phyloP scores from a whole-genome alignment of 768 basidiomycete species.

The Rhizopogon vinicolor region DNA sequence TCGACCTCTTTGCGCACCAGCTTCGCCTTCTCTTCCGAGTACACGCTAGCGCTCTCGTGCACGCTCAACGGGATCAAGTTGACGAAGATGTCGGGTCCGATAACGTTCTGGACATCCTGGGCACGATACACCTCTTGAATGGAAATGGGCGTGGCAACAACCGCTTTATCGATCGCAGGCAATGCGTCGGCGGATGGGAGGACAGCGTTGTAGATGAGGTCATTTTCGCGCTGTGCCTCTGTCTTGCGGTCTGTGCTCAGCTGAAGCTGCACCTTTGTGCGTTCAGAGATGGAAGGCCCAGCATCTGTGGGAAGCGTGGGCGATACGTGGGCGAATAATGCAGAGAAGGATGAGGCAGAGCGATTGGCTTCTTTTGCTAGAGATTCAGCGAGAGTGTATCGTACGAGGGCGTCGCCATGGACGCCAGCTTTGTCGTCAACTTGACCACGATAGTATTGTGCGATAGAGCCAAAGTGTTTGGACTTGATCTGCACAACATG shows the following conservation, averaged over 20 bases:
- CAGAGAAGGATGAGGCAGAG: constrained; percentile 60
- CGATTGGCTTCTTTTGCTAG: constrained; percentile 82
- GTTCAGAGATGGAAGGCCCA: constrained; percentile 70
- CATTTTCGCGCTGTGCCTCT: constrained; percentile 86
- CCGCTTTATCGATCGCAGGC: constrained; percentile 75
- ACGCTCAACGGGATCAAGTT: constrained; percentile 88
- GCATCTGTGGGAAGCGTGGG: constrained; percentile 88
- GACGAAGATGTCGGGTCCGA: constrained; percentile 88
- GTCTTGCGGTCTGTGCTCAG: constrained; percentile 70
- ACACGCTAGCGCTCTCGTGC: constrained; percentile 93
- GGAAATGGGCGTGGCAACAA: constrained; percentile 77
- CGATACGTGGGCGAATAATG: constrained; percentile 68
- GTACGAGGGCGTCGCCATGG: constrained; percentile 82
- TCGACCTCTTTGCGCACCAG: constrained; percentile 86
- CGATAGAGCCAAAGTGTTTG: constrained; percentile 81
- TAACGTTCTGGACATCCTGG: constrained; percentile 90
- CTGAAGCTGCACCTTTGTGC: constrained; percentile 78
- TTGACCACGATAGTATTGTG: constrained; percentile 82
- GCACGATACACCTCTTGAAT: constrained; percentile 94
- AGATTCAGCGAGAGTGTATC: constrained; percentile 71
- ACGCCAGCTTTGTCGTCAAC: constrained; percentile 73
- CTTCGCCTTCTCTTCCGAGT: constrained; percentile 99
- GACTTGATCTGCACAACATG: constrained; percentile 67
- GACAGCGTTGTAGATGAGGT: constrained; percentile 94
- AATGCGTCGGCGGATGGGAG: constrained; percentile 76